These are phyloP conservation scores for Fulvia fulva DNA, from an alignment of 2,329 filamentous ascomycete species.

Conservation along the genomic window DNA sequence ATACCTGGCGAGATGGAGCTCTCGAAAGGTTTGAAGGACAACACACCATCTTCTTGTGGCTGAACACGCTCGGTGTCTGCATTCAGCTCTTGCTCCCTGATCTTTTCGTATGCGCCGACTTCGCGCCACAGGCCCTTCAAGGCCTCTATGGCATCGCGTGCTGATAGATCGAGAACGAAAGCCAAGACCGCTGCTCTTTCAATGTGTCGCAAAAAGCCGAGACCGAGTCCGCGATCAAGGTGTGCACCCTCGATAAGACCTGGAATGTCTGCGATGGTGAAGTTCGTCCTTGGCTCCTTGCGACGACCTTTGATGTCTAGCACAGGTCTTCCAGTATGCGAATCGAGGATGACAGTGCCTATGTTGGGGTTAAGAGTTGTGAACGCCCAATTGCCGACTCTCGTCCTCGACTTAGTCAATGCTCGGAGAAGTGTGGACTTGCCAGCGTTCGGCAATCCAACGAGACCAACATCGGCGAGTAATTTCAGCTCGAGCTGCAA, in stretches of 20 bases:
- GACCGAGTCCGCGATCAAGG: constrained; percentile 82
- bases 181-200: constrained; percentile 89
- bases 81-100: constrained; percentile 68
- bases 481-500: constrained; percentile 91
- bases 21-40: constrained; percentile 45
- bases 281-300: constrained; percentile 64
- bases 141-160: constrained; percentile 72
- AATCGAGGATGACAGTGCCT: constrained; percentile 88
- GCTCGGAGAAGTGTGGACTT: constrained; percentile 90
- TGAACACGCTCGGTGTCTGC: constrained; percentile 58
- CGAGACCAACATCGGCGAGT: constrained; percentile 88
- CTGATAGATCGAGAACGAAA: constrained; percentile 83
- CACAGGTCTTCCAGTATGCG: constrained; percentile 70
- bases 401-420: constrained; percentile 80
- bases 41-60: constrained; percentile 38
- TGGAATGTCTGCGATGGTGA: constrained; percentile 93
- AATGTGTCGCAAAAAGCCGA: constrained; percentile 89
- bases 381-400: constrained; percentile 93
- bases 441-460: constrained; percentile 91
- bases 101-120: constrained; percentile 80
- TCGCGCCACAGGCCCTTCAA: constrained; percentile 85
- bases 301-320: constrained; percentile 46
- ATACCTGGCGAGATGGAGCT: constrained; percentile 35
- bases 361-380: constrained; percentile 94
- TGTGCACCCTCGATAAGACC: constrained; percentile 90